Base-by-base conservation (phyloP, 108 stramenopile species). In the Fragilaria radians region DNA sequence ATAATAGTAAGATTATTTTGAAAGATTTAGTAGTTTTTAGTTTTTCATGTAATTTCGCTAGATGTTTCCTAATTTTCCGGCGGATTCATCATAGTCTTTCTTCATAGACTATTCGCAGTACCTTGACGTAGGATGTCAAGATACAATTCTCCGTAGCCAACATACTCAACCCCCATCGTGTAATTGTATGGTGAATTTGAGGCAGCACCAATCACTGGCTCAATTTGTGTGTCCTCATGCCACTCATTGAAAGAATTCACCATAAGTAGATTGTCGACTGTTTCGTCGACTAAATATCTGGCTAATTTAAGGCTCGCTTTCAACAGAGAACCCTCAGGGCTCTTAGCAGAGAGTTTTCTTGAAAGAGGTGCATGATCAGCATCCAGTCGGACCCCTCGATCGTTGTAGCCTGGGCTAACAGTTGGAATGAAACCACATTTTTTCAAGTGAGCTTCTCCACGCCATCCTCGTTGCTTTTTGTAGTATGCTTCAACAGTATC, bases 171-270 rank as follows among this genome's bases (percentile, higher is more conserved):
- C 11, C 77, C 77, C 45, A 62, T 47, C 11, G 77, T 78, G 4
- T 47, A 18, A 14, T 61, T 62, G 31, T 31, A 19, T 22, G 29
- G 58, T 18, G 58, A 57, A 17, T 18, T 18, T 5, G 23, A 32
- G 0, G 62, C 31, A 18, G 26, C 18, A 25, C 68, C 77, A 2
- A 34, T 31, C 22, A 29, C 63, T 14, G 75, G 75, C 57, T 76
- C 75, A 28, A 72, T 66, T 29, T 66, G 65, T 11, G 75, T 72
- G 47, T 70, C 74, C 42, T 76, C 74, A 34, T 76, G 74, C 74
- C 74, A 76, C 28, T 76, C 74, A 57, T 76, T 77, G 51, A 77
- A 72, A 7, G 71, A 73, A 32, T 70, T 73, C 7, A 78, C 62
- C 42, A 78, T 14, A 5, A 72, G 21, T 23, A 67, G 19, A 48